Conservation (phyloP, 2,329 filamentous ascomycete species). For the Ophiostoma novo-ulmi region DNA sequence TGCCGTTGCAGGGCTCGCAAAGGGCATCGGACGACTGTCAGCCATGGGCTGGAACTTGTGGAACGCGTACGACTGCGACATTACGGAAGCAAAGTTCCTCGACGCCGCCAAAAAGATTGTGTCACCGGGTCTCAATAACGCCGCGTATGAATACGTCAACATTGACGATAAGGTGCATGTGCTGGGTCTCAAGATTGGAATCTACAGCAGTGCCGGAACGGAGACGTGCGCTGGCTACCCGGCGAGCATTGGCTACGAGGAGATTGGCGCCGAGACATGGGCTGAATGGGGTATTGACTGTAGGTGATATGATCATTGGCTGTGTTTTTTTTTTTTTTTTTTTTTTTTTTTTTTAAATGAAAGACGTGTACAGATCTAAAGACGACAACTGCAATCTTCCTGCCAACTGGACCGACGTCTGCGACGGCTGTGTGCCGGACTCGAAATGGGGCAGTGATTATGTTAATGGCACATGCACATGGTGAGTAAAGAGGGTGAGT, state of each 20-base stretch:
- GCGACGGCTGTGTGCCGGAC: slow-evolving; percentile 18
- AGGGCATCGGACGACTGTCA: slow-evolving; percentile 32
- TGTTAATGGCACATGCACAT: slow-evolving; percentile 8
- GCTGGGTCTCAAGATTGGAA: slow-evolving; percentile 57
- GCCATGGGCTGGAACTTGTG: slow-evolving; percentile 48
- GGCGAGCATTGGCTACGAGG: slow-evolving; percentile 52
- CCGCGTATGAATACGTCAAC: slow-evolving; percentile 55
- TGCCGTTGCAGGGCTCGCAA: slow-evolving; percentile 12
- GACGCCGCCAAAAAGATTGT: slow-evolving; percentile 45
- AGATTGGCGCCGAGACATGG: slow-evolving; percentile 53
- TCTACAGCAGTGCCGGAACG: slow-evolving; percentile 52
- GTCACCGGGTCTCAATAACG: slow-evolving; percentile 46
- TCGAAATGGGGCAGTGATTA: slow-evolving; percentile 14
- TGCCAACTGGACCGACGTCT: slow-evolving; percentile 21
- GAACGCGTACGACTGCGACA: slow-evolving; percentile 50
- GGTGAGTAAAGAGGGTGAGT: background rate
- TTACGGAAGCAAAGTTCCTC: slow-evolving; percentile 47
- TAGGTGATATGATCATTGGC: slow-evolving; percentile 30
- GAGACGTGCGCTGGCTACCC: slow-evolving; percentile 53
- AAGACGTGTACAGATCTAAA: slow-evolving; percentile 49
- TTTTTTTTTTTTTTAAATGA: no score
- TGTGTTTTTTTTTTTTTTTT: no score
- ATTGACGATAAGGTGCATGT: slow-evolving; percentile 57
- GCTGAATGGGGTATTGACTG: slow-evolving; percentile 56
- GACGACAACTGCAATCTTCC: slow-evolving; percentile 48